Conservation (phyloP, 2,329 filamentous ascomycete species). For the Trichothecium sympodiale region DNA sequence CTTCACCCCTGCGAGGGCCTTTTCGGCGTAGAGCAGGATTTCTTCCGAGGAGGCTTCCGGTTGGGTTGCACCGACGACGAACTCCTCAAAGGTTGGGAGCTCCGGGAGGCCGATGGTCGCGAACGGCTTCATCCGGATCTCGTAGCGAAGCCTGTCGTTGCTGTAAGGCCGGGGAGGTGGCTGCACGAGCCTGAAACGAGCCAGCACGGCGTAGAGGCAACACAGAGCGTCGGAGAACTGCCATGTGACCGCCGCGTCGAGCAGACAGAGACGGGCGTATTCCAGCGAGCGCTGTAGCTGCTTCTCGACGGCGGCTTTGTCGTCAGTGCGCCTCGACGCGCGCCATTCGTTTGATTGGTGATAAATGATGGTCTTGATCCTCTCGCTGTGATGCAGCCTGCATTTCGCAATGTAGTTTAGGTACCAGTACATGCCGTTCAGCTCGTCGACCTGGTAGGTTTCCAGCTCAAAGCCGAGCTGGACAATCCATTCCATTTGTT, state of each 20-base stretch:
- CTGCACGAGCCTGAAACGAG: conserved; percentile 44
- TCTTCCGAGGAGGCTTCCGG: conserved; percentile 23
- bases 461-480: conserved; percentile 92
- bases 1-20: conserved; percentile 34
- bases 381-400: conserved; percentile 56
- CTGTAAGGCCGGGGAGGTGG: conserved; percentile 51
- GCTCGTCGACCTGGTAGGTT: conserved; percentile 77
- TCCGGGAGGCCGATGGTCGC: conserved; percentile 55
- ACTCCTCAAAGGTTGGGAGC: conserved; percentile 54
- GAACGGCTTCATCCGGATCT: conserved; percentile 81
- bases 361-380: conserved; percentile 57
- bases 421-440: conserved; percentile 86
- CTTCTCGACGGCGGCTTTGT: conserved; percentile 20
- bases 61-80: conserved; percentile 31
- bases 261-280: conserved; percentile 47
- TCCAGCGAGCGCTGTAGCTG: conserved; percentile 38
- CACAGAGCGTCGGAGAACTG: conserved; percentile 43
- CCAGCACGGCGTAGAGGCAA: conserved; percentile 55
- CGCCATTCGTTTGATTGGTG: conserved; percentile 21
- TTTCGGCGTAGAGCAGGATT: conserved; percentile 34
- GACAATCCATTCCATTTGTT: conserved; percentile 74
- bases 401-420: conserved; percentile 63
- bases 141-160: conserved; percentile 58
- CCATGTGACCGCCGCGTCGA: conserved; percentile 54
- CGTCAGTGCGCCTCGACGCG: conserved; percentile 3